Percentiles rank a stretch among this genome's conserved stretches.
Conservation (phyloP, 805 yeast genomes). For the Wickerhamiella azymoides region DNA sequence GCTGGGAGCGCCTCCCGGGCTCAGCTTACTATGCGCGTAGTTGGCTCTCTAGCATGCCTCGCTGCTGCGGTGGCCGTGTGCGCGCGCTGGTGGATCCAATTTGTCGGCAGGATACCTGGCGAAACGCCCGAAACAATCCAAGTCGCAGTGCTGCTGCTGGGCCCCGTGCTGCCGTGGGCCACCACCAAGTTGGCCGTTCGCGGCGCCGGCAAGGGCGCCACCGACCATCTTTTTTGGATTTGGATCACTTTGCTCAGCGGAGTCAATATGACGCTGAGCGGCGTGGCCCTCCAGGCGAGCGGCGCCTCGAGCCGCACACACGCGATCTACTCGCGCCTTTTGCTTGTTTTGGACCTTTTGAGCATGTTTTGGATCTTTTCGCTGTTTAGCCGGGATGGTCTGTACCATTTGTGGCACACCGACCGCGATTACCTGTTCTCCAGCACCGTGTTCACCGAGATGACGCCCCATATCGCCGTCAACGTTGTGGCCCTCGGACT, state of each 20-base stretch:
- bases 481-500: neutral
- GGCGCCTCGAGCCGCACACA: conserved; percentile 3
- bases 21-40: neutral
- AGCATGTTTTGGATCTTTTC: conserved; percentile 1
- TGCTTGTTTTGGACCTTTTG: conserved; percentile 1
- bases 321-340: conserved; percentile 1
- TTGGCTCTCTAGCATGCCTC: neutral
- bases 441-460: conserved; percentile 1
- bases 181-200: neutral
- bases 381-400: neutral
- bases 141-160: neutral
- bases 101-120: neutral
- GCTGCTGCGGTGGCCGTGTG: conserved; percentile 3
- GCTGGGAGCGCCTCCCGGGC: too few relatives aligned
- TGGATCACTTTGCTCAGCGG: conserved; percentile 2
- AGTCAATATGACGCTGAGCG: conserved; percentile 4
- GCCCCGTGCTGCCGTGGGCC: neutral
- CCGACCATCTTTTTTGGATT: conserved; percentile 1
- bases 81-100: conserved; percentile 4
- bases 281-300: conserved; percentile 1
- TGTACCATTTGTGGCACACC: conserved; percentile 5
- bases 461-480: conserved; percentile 6
- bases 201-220: neutral
- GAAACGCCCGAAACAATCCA: neutral
- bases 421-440: conserved; percentile 1